These are phyloP conservation scores for Aspergillus cristatus DNA, from an alignment of 495 filamentous ascomycete species.

Conservation along the genomic window DNA sequence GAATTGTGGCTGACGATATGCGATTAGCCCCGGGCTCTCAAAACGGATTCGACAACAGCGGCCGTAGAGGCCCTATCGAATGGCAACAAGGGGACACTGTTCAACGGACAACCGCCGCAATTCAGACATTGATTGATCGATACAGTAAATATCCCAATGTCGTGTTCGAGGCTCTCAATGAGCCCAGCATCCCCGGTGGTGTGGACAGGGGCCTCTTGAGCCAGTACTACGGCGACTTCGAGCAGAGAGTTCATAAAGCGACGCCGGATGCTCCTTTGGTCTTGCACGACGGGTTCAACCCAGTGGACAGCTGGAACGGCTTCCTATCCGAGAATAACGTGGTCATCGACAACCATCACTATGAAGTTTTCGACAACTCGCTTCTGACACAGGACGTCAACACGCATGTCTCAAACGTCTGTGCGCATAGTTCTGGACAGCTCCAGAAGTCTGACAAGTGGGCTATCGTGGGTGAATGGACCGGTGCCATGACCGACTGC, in stretches of 20 bases:
- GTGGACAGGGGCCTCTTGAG: slow-evolving; percentile 44
- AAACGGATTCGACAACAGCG: slow-evolving; percentile 76
- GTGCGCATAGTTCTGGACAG: slow-evolving; percentile 34
- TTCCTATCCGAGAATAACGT: slow-evolving; percentile 56
- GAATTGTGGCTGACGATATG: slow-evolving; percentile 10
- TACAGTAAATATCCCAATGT: slow-evolving; percentile 55
- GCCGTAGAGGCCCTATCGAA: slow-evolving; percentile 51
- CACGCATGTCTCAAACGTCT: slow-evolving; percentile 43
- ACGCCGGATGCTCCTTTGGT: slow-evolving; percentile 46
- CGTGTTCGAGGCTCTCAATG: slow-evolving; percentile 69
- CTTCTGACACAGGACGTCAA: slow-evolving; percentile 41
- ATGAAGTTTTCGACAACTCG: slow-evolving; percentile 56
- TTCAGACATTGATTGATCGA: slow-evolving; percentile 47
- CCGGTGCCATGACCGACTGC: slow-evolving; percentile 64
- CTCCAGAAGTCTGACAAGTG: slow-evolving; percentile 56
- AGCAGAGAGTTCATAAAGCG: slow-evolving; percentile 42
- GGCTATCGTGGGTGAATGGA: slow-evolving; percentile 65
- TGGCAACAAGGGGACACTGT: slow-evolving; percentile 56
- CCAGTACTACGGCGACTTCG: slow-evolving; percentile 58
- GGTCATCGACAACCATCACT: slow-evolving; percentile 61
- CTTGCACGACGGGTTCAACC: slow-evolving; percentile 61
- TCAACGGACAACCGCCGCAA: slow-evolving; percentile 45
- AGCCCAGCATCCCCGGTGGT: slow-evolving; percentile 48
- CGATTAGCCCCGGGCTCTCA: slow-evolving; percentile 59
- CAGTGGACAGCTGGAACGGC: slow-evolving; percentile 58